Base-by-base conservation (phyloP, 2,329 filamentous ascomycete genomes). In the Aspergillus fumigatiaffinis region DNA sequence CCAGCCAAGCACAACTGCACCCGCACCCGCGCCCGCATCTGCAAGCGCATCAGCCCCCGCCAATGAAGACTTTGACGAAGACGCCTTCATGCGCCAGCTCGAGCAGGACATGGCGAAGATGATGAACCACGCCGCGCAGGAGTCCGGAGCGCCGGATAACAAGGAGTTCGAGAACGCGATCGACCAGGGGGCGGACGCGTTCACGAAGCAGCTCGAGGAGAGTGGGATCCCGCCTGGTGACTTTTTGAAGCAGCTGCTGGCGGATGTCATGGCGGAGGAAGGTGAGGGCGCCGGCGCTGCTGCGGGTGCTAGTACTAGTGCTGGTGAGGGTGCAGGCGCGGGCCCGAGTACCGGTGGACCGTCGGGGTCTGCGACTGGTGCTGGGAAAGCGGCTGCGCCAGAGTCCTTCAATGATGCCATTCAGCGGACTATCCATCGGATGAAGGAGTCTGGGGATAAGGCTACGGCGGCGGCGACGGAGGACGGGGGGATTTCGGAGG, bases 351-450 rank as follows among this genome's bases (percentile, higher is more conserved):
- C 70, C 17, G 55, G 67, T 29, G 56, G 69, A 35, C 58, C 68
- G 1, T 60, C 57, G 42, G 61, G 51, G 25, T 70, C 75, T 8
- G 28, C 54, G 4, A 23, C 55, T 25, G 53, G 54, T 21, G 55
- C 26, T 42, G 50, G 59, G 58, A 14, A 60, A 68, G 47, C 61
- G n/a, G 61, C 63, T 28, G 74, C 79, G 42, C 87, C 90, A 44
- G 85, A 87, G 50, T 85, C 83, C 0, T 99, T 99, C 74, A 91
- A 95, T 70, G 92, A 96, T 58, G 96, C 91, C 0, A 97, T 99
- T 67, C 87, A 89, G 59, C 87, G 87, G 66, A 97, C 94, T 0
- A 97, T 99, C 89, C 91, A 95, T 76, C 89, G 94, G 51, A 96
- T 99, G 91, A 90, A 95, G 68, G 85, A 85, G 35, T 96, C 92